Evolutionary conservation across 1,139 yeast genomes (phyloP).

Genomic region (Blastobotrys serpentis): DNA sequence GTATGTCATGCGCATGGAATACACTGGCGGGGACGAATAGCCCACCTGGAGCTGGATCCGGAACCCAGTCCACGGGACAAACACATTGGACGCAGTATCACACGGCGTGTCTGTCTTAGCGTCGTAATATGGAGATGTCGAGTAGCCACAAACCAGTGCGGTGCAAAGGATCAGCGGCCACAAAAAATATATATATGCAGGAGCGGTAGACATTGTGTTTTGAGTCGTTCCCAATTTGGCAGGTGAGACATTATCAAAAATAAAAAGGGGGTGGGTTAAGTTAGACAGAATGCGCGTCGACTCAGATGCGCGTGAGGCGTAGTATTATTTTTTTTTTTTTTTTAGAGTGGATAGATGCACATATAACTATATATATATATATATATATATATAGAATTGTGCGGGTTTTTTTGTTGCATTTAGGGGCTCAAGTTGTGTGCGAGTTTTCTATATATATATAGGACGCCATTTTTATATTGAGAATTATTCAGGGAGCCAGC

Average conservation of each 20-base stretch:
- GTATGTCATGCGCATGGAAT: conserved; percentile 21
- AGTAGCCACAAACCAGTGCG: too few relatives aligned
- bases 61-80: conserved; percentile 31
- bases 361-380: background rate
- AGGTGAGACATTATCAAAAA: background rate
- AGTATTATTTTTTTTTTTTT: background rate
- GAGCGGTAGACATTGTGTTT: background rate
- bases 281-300: conserved; percentile 2
- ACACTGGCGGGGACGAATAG: background rate
- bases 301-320: conserved; percentile 10
- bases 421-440: too few relatives aligned
- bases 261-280: background rate
- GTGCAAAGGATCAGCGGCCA: background rate
- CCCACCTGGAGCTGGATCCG: conserved; percentile 22
- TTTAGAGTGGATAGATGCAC: background rate
- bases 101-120: conserved; percentile 24
- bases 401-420: background rate
- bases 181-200: too few relatives aligned
- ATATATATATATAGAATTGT: background rate
- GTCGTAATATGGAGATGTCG: conserved; percentile 25
- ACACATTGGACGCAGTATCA: conserved; percentile 26
- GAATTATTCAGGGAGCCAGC: too few relatives aligned
- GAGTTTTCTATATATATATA: too few relatives aligned
- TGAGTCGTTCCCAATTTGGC: background rate
- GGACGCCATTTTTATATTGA: too few relatives aligned